phyloP scores from a whole-genome alignment of 2,329 filamentous ascomycete species.

The Curvularia lunata region DNA sequence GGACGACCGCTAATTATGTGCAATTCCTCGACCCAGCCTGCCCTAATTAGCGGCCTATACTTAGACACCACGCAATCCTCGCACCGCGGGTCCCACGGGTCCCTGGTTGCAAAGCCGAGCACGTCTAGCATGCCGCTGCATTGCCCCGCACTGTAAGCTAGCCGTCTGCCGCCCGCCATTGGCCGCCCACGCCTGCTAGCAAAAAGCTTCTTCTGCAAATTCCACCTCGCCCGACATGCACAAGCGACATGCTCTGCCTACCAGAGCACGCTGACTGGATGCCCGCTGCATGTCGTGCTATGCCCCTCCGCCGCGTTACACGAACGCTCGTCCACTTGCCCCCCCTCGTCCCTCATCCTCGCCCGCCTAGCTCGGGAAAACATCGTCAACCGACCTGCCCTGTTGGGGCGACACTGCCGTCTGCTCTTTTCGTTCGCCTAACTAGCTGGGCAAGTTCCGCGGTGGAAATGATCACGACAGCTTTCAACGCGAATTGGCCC shows the following conservation, averaged over 20 bases:
- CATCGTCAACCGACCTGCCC: conserved; percentile 42
- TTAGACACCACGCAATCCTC: conserved; percentile 22
- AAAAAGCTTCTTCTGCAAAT: conserved; percentile 50
- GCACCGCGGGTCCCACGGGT: neutral
- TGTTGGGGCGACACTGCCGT: conserved; percentile 35
- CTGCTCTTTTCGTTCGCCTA: conserved; percentile 30
- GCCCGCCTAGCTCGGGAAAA: conserved; percentile 34
- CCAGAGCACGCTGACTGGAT: conserved; percentile 38
- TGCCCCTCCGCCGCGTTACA: conserved; percentile 38
- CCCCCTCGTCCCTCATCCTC: conserved; percentile 1
- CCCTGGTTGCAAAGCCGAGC: conserved; percentile 19
- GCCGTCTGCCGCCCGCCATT: conserved; percentile 33
- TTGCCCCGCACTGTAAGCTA: conserved; percentile 32
- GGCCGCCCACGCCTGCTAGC: conserved; percentile 30
- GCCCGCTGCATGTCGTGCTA: conserved; percentile 43
- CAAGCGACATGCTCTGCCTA: conserved; percentile 38
- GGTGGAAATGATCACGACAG: conserved; percentile 46
- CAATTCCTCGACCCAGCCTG: conserved; percentile 20
- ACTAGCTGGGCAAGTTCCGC: conserved; percentile 33
- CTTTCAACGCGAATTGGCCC: conserved; percentile 30
- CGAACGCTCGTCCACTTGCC: conserved; percentile 23
- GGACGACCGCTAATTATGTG: conserved; percentile 42
- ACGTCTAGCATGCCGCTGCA: conserved; percentile 24
- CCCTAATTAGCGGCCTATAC: conserved; percentile 46
- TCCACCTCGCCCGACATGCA: conserved; percentile 35